Evolutionary conservation across 129 eudicot genomes (phyloP).

Genomic region (Artemisia annua): DNA sequence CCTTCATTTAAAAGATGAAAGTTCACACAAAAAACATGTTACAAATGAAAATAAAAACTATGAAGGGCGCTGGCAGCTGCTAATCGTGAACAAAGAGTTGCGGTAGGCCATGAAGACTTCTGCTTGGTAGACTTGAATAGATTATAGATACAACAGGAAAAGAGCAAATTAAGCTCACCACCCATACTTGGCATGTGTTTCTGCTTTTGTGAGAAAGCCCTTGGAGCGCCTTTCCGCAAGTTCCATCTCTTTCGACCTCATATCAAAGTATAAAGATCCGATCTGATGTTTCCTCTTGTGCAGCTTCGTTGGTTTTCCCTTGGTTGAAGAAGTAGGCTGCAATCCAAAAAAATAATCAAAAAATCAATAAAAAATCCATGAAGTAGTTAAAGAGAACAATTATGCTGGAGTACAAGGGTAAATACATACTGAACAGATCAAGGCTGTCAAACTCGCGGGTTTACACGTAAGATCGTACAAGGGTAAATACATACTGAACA

Average conservation of each 20-base stretch:
- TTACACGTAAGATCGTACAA: too few relatives aligned
- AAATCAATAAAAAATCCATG: too few relatives aligned
- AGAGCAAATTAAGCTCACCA: conserved; percentile 49
- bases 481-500: too few relatives aligned
- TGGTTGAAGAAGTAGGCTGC: conserved; percentile 74
- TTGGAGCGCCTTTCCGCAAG: conserved; percentile 78
- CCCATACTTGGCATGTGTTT: conserved; percentile 94
- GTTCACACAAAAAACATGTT: neutral
- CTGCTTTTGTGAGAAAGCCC: conserved; percentile 94
- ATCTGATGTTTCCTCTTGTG: conserved; percentile 98
- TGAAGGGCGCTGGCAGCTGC: neutral
- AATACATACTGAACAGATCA: too few relatives aligned
- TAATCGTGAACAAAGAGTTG: neutral
- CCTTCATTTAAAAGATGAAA: conserved; percentile 4
- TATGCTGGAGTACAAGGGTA: neutral
- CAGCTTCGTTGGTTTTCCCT: conserved; percentile 87
- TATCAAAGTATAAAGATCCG: conserved; percentile 72
- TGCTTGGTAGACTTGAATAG: neutral
- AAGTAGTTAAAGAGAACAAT: neutral
- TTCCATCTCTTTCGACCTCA: conserved; percentile 80
- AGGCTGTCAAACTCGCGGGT: too few relatives aligned
- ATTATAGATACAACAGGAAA: neutral
- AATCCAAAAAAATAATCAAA: conserved; percentile 6
- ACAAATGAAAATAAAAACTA: conserved; percentile 5
- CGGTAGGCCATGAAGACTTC: neutral